phyloP scores from a whole-genome alignment of 2,329 filamentous ascomycete genomes.

The Periconia sp. region DNA sequence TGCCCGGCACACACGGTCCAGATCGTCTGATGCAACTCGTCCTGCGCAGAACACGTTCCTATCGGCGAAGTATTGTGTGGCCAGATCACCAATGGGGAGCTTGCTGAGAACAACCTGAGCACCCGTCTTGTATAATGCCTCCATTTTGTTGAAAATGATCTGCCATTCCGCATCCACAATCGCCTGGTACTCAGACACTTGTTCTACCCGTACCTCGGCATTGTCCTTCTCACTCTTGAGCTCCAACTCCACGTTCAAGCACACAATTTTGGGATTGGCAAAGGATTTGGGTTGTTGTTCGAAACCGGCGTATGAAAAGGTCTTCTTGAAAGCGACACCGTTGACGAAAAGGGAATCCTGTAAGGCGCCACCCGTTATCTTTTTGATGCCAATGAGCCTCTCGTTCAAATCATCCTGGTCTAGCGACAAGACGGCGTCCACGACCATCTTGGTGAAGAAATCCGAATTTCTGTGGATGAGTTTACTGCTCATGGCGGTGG shows the following conservation, averaged over 20 bases:
- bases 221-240: slow-evolving; percentile 99
- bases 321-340: slow-evolving; percentile 99
- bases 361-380: slow-evolving; percentile 92
- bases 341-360: slow-evolving; percentile 97
- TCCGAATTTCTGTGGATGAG: slow-evolving; percentile 94
- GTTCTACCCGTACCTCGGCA: slow-evolving; percentile 94
- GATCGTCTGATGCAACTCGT: slow-evolving; percentile 85
- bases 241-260: slow-evolving; percentile 96
- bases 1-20: slow-evolving; percentile 94
- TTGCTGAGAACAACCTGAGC: slow-evolving; percentile 98
- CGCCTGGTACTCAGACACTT: slow-evolving; percentile 98
- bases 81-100: slow-evolving; percentile 93
- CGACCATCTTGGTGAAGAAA: slow-evolving; percentile 98
- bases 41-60: slow-evolving; percentile 98
- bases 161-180: slow-evolving; percentile 99
- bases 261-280: slow-evolving; percentile 92
- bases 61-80: slow-evolving; percentile 97
- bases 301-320: slow-evolving; percentile 97
- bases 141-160: slow-evolving; percentile 99
- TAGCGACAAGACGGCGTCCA: slow-evolving; percentile 91
- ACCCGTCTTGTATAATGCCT: slow-evolving; percentile 88
- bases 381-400: slow-evolving; percentile 97
- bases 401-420: slow-evolving; percentile 98
- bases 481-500: slow-evolving; percentile 99
- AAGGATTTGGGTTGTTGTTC: slow-evolving; percentile 98